Conservation (phyloP, 2,329 filamentous ascomycete genomes). For the Venturia pyrina region DNA sequence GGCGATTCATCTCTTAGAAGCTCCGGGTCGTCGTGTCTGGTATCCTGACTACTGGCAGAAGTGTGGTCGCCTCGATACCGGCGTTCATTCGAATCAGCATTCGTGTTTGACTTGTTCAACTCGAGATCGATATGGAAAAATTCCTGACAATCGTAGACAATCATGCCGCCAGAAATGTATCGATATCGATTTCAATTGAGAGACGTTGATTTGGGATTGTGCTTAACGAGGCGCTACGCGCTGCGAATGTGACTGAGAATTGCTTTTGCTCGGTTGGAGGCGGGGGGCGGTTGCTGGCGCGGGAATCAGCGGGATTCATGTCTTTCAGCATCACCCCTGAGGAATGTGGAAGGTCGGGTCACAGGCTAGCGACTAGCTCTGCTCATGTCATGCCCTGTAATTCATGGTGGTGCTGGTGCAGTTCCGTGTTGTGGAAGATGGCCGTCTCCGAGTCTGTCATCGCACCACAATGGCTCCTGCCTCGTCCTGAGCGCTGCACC, state of each 20-base stretch:
- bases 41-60: background rate
- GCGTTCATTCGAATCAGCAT: background rate
- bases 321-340: too few species aligned
- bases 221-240: too few species aligned
- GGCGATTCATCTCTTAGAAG: too few species aligned
- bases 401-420: background rate
- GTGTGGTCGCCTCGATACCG: background rate
- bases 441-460: background rate
- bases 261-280: background rate
- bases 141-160: background rate
- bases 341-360: background rate
- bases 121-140: too few species aligned
- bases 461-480: background rate
- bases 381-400: background rate
- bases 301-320: too few species aligned
- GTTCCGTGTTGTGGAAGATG: background rate
- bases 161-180: background rate
- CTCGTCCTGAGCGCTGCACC: background rate
- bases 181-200: background rate
- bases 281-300: background rate
- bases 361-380: background rate
- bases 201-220: background rate
- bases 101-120: too few species aligned
- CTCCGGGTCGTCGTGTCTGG: too few species aligned
- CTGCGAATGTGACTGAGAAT: background rate